Evolutionary conservation across 108 stramenopile genomes (phyloP).

Genomic region (Skeletonema menzelii): DNA sequence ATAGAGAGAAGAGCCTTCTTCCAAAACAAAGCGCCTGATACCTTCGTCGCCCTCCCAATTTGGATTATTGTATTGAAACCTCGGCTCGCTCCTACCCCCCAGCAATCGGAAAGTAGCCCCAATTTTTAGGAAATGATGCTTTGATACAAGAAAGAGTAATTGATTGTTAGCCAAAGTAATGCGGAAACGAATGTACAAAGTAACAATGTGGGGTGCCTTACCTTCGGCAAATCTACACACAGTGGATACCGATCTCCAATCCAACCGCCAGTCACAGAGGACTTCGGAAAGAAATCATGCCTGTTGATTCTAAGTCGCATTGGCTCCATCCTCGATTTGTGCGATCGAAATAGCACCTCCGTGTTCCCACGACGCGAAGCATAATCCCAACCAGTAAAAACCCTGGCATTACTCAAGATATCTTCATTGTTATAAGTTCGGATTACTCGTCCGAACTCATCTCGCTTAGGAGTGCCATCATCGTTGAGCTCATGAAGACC

Average conservation of each 20-base stretch:
- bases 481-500: constrained; percentile 36
- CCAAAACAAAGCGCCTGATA: constrained; percentile 18
- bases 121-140: constrained; percentile 28
- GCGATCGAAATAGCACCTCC: constrained; percentile 22
- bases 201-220: neutral
- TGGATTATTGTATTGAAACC: constrained; percentile 6
- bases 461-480: constrained; percentile 34
- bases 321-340: constrained; percentile 21
- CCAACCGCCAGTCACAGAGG: constrained; percentile 22
- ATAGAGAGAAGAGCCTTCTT: constrained; percentile 12
- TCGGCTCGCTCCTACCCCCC: constrained; percentile 17
- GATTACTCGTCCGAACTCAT: constrained; percentile 6
- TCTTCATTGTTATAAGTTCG: constrained; percentile 38
- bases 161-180: neutral
- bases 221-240: neutral
- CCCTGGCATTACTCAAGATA: constrained; percentile 32
- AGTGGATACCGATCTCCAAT: constrained; percentile 31
- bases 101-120: constrained; percentile 38
- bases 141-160: neutral
- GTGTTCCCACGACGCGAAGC: constrained; percentile 22
- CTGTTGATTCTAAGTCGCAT: constrained; percentile 16
- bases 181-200: neutral
- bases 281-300: constrained; percentile 43
- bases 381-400: constrained; percentile 42
- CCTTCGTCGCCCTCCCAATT: constrained; percentile 17